phyloP scores from a whole-genome alignment of 495 filamentous ascomycete species.

The Sabuloglossum arenarium region DNA sequence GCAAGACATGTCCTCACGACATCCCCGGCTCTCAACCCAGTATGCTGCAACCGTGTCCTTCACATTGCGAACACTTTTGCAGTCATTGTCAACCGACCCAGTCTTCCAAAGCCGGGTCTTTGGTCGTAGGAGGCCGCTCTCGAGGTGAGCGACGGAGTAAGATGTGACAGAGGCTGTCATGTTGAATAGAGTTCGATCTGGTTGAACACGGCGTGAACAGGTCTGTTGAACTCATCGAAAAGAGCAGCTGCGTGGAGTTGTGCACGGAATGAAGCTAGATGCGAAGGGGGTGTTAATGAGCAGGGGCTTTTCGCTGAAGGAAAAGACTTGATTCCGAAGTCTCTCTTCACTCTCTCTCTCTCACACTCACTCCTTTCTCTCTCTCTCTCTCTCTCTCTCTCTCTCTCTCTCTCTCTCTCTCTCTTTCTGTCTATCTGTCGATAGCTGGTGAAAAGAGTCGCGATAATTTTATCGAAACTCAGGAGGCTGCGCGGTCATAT shows the following conservation, averaged over 20 bases:
- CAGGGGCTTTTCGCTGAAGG: neutral
- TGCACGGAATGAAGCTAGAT: neutral
- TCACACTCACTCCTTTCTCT: no score
- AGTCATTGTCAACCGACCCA: neutral
- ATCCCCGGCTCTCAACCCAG: neutral
- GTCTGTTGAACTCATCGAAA: neutral
- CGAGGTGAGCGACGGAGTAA: neutral
- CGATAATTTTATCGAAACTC: neutral
- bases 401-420: neutral
- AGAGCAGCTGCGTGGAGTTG: neutral
- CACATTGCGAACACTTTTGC: neutral
- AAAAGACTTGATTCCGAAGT: neutral
- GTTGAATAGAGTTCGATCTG: neutral
- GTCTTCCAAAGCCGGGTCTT: neutral
- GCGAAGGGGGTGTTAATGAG: neutral
- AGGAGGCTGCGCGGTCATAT: neutral
- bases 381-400: neutral
- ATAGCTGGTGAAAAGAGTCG: neutral
- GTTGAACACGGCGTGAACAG: neutral
- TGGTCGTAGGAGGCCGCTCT: neutral
- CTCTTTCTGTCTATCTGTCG: neutral
- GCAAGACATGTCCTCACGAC: neutral
- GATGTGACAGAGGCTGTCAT: neutral
- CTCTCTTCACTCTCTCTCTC: neutral
- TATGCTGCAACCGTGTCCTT: neutral